These are phyloP conservation scores for Collybiopsis luxurians DNA, from an alignment of 768 basidiomycete species.

Conservation along the genomic window DNA sequence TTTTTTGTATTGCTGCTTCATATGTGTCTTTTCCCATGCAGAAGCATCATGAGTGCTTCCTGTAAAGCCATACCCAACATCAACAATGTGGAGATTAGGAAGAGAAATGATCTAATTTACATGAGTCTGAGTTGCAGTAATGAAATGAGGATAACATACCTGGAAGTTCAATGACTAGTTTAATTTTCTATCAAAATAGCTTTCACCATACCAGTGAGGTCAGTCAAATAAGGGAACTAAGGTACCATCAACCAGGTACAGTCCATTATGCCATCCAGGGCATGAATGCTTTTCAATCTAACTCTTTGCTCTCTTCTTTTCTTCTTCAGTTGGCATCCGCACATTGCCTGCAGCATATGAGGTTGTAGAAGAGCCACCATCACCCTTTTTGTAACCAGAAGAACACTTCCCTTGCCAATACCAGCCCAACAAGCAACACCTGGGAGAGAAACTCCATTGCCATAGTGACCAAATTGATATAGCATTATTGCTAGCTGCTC, in stretches of 20 bases:
- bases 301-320: constrained; percentile 12
- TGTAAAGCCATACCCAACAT: constrained; percentile 29
- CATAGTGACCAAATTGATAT: constrained; percentile 20
- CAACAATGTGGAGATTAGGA: constrained; percentile 31
- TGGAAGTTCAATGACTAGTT: constrained; percentile 25
- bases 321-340: constrained; percentile 9
- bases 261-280: constrained; percentile 18
- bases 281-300: constrained; percentile 16
- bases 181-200: constrained; percentile 25
- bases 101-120: constrained; percentile 24
- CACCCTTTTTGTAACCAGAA: constrained; percentile 11
- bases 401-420: constrained; percentile 12
- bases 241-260: constrained; percentile 20
- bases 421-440: constrained; percentile 11
- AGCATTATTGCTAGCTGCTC: constrained; percentile 9
- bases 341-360: not conserved
- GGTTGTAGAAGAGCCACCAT: constrained; percentile 10
- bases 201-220: constrained; percentile 23
- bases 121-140: too few species aligned
- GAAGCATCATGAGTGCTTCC: constrained; percentile 36
- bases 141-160: too few species aligned
- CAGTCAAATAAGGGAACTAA: constrained; percentile 15
- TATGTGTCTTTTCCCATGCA: constrained; percentile 24
- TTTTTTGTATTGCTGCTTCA: constrained; percentile 16
- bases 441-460: constrained; percentile 14